Evolutionary conservation across 805 yeast species (phyloP), one percentile per base, ranked within the genome.

Genomic region (Zygotorulaspora chibaensis): DNA sequence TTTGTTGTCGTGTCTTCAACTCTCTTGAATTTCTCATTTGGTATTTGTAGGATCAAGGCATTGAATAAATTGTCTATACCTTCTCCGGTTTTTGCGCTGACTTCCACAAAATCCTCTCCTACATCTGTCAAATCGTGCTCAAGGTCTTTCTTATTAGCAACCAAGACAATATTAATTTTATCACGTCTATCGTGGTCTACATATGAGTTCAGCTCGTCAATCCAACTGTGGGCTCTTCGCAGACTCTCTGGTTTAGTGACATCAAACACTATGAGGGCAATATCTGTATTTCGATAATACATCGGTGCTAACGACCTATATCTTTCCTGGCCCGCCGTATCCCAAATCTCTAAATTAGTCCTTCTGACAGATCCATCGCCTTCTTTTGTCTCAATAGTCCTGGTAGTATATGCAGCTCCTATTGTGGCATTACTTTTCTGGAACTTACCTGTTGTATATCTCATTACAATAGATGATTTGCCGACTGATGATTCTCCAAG

Each of bases 291-390:
- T 54, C 95, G 65, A 63, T 85, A 85, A 66, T 85, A 85, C 89
- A 85, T 85, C 26, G 91, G 89, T 3, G 91, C 87, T 53, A 85
- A 68, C 0, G 87, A 80, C 51, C 84, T 75, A 58, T 84, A 85
- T 45, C 95, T 68, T 57, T 85, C 93, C 62, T 85, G 93, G 6
- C 95, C 93, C 0, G 91, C 90, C 2, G 91, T 84, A 60, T 85
- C 95, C 95, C 93, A 85, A 42, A 85, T 83, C 59, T 85, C 93
- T 54, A 83, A 77, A 61, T 84, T 83, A 35, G 84, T 76, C 1
- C 80, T 78, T 12, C 78, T 75, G 27, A 61, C 55, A 3, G 30
- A 37, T 2, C 51, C 42, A 35, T 50, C 55, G 15, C 46, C 42
- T 29, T 70, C 77, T 43, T 76, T 77, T n/a, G 79, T 59, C 15